Percentiles rank a stretch among this genome's conserved stretches.
Evolutionary conservation across 352 stramenopile genomes (phyloP).

Genomic region (Globisporangium echinulatum): DNA sequence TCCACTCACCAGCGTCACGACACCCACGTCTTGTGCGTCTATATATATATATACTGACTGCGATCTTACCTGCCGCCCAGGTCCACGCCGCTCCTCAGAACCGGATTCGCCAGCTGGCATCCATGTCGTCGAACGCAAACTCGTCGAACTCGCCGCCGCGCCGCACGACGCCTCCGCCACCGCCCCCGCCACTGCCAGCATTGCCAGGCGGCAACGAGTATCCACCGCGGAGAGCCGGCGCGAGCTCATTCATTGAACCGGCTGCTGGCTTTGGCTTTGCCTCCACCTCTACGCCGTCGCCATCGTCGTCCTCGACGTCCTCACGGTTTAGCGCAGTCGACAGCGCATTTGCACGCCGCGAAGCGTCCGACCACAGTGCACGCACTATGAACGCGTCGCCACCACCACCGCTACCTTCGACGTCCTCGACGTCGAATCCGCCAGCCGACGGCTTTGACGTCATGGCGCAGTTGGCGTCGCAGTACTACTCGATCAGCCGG

Average conservation of each 20-base stretch:
- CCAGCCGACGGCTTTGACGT: slow-evolving; percentile 54
- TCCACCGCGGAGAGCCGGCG: slow-evolving; percentile 10
- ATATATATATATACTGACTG: background rate
- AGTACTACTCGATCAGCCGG: slow-evolving; percentile 69
- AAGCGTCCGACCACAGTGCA: background rate
- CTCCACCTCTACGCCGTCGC: slow-evolving; percentile 10
- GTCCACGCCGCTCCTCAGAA: slow-evolving; percentile 6
- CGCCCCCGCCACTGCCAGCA: background rate
- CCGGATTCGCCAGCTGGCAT: slow-evolving; percentile 16
- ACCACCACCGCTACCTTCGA: background rate
- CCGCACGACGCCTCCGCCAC: background rate
- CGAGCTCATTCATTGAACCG: slow-evolving; percentile 14
- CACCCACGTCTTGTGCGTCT: background rate
- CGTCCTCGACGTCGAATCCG: background rate
- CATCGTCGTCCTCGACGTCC: slow-evolving; percentile 14
- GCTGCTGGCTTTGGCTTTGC: slow-evolving; percentile 11
- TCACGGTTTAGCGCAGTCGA: slow-evolving; percentile 12
- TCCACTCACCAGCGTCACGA: background rate
- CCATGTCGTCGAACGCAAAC: slow-evolving; percentile 9
- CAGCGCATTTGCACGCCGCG: slow-evolving; percentile 14
- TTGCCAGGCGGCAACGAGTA: slow-evolving; percentile 4
- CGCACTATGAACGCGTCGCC: slow-evolving; percentile 3
- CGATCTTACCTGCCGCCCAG: no score
- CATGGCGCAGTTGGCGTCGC: slow-evolving; percentile 75
- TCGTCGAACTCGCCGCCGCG: background rate